A percentile compares a stretch with the other conserved stretches of the same genome.
phyloP scores from a whole-genome alignment of 192 early-diverging fungal genomes.

The Coemansia sp. region DNA sequence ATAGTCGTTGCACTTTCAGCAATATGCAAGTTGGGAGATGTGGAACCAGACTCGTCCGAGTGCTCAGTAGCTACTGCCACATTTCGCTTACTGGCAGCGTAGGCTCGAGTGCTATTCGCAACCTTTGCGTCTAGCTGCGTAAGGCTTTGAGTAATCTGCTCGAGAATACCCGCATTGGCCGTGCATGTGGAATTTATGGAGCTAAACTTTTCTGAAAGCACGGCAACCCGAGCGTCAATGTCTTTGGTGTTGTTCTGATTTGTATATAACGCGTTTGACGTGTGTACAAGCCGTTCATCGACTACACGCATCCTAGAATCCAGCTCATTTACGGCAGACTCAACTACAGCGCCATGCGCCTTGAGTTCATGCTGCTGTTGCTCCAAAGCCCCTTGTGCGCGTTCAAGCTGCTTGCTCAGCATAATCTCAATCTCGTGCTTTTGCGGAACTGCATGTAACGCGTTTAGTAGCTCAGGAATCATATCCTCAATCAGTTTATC shows the following conservation, averaged over 20 bases:
- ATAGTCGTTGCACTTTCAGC: conserved; percentile 22
- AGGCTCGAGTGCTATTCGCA: not conserved
- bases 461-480: conserved; percentile 22
- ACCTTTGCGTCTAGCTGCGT: not conserved
- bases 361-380: not conserved
- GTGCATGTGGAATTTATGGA: not conserved
- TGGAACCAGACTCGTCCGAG: not conserved
- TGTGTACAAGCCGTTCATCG: conserved; percentile 9
- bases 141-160: not conserved
- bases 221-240: not conserved
- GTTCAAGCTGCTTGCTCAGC: not conserved
- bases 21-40: conserved; percentile 7
- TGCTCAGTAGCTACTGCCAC: conserved; percentile 4
- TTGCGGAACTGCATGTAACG: conserved; percentile 9
- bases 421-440: not conserved
- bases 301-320: not conserved
- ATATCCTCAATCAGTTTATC: conserved; percentile 23
- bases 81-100: not conserved
- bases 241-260: not conserved
- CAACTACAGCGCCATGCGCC: not conserved
- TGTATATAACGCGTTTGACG: not conserved
- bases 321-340: conserved; percentile 3
- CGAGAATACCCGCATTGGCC: not conserved
- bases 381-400: not conserved
- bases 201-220: not conserved